phyloP scores from a whole-genome alignment of 345 rosid genomes.

The Eucalyptus leucophloia region DNA sequence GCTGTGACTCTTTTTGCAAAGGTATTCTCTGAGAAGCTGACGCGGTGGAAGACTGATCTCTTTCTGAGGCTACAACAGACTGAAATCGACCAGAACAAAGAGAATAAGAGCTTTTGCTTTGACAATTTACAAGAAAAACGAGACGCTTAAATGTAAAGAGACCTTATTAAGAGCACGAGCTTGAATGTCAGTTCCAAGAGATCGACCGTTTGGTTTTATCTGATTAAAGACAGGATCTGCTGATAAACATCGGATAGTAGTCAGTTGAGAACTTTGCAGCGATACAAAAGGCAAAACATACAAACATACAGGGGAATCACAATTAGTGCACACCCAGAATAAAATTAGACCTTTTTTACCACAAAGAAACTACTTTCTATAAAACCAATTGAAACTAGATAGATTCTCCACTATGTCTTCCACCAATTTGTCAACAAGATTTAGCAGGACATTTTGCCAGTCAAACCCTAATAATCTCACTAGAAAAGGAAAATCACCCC shows the following conservation, averaged over 20 bases:
- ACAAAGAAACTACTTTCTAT: neutral
- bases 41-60: conserved; percentile 9
- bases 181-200: conserved; percentile 26
- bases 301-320: neutral
- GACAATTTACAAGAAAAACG: neutral
- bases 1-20: conserved; percentile 20
- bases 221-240: conserved; percentile 45
- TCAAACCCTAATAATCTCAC: neutral
- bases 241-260: neutral
- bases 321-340: neutral
- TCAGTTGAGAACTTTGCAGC: neutral
- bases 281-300: neutral
- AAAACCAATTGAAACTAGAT: neutral
- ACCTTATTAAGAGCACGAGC: conserved; percentile 43
- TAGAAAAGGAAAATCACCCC: neutral
- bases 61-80: conserved; percentile 23
- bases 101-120: neutral
- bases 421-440: neutral
- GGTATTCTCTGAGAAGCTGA: conserved; percentile 17
- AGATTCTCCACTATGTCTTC: neutral
- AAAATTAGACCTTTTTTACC: neutral
- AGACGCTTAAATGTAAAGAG: neutral
- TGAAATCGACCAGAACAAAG: neutral
- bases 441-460: neutral
- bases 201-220: conserved; percentile 31